Conservation (phyloP, 2,329 filamentous ascomycete genomes). For the Bimuria novae-zelandiae region DNA sequence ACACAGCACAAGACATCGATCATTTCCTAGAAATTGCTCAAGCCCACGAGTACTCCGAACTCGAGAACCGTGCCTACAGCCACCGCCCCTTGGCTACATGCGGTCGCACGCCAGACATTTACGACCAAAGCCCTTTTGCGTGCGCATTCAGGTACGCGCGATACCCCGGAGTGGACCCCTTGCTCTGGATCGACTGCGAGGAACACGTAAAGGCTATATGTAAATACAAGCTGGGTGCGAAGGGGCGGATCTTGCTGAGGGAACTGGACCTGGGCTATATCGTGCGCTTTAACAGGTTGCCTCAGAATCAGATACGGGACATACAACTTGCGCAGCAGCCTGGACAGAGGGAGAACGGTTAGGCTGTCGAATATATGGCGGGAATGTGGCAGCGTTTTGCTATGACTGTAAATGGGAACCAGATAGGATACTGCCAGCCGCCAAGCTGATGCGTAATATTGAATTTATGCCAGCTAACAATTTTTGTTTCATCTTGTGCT, state of each 20-base stretch:
- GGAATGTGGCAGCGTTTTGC: neutral
- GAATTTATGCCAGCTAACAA: no score
- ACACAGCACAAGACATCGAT: neutral
- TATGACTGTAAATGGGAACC: no score
- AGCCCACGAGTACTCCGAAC: neutral
- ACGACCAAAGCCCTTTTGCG: neutral
- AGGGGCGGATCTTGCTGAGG: neutral
- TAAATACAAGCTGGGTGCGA: neutral
- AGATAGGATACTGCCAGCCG: no score
- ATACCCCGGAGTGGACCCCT: neutral
- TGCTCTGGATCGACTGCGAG: neutral
- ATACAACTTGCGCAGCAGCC: neutral
- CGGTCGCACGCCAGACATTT: neutral
- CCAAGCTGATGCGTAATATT: no score
- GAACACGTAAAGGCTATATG: neutral
- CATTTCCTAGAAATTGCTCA: neutral
- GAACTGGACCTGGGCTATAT: neutral
- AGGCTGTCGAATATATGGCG: neutral
- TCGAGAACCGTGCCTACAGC: neutral
- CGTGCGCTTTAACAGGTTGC: neutral
- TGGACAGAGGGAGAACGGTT: neutral
- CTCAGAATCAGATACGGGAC: neutral
- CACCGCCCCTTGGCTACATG: neutral
- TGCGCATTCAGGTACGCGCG: neutral
- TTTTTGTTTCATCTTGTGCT: no score